phyloP scores from a whole-genome alignment of 2,329 filamentous ascomycete species.

The Tolypocladium capitatum region DNA sequence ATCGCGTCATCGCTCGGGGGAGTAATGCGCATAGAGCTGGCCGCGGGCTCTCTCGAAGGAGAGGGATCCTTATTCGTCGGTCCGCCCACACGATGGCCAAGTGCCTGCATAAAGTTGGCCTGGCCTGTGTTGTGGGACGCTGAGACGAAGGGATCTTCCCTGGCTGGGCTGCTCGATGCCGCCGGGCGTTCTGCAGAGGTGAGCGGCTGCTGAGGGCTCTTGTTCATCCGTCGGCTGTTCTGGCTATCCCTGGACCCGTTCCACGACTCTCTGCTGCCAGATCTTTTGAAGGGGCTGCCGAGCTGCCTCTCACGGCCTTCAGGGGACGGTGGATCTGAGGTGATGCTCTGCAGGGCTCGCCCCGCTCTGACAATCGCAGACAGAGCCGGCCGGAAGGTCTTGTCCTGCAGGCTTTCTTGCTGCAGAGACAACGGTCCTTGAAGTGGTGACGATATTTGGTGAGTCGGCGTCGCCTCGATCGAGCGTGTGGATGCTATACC shows the following conservation, averaged over 20 bases:
- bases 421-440: constrained; percentile 19
- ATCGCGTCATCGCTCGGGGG: constrained; percentile 23
- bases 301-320: constrained; percentile 35
- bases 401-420: constrained; percentile 15
- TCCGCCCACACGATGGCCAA: constrained; percentile 13
- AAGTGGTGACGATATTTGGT: constrained; percentile 24
- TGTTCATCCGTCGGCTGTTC: constrained; percentile 11
- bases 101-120: constrained; percentile 18
- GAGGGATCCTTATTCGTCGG: constrained; percentile 1
- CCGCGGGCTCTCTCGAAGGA: constrained; percentile 13
- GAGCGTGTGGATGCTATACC: constrained; percentile 10
- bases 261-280: constrained; percentile 21
- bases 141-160: constrained; percentile 17
- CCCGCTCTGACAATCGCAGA: constrained; percentile 47
- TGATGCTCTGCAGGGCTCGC: constrained; percentile 41
- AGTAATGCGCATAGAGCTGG: constrained; percentile 20
- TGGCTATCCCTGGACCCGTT: constrained; percentile 14
- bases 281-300: constrained; percentile 40
- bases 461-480: constrained; percentile 20
- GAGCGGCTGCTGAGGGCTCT: constrained; percentile 15
- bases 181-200: constrained; percentile 4
- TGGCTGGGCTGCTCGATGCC: constrained; percentile 6
- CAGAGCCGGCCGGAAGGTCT: constrained; percentile 28
- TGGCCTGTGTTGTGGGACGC: constrained; percentile 14
- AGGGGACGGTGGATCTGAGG: constrained; percentile 45